Conservation (phyloP, 805 yeast genomes). For the Kuraishia ogatae region DNA sequence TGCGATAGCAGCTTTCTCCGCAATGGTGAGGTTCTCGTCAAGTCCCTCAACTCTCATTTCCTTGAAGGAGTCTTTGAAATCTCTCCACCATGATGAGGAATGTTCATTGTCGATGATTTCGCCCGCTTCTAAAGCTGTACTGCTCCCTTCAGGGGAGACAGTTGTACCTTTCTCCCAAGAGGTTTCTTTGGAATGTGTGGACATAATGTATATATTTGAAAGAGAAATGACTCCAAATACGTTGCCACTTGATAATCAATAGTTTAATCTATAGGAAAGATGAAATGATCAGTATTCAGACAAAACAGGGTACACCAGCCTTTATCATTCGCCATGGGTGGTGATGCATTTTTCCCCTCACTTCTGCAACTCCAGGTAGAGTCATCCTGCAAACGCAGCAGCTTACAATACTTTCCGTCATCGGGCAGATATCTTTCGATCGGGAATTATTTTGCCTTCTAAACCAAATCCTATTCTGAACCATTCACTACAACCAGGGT, state of each 20-base stretch:
- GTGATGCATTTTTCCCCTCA: background rate
- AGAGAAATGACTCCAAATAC: no score
- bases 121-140: background rate
- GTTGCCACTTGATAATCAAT: no score
- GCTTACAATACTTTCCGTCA: background rate
- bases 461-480: background rate
- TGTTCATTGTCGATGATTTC: background rate
- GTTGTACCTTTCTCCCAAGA: background rate
- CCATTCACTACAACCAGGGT: background rate
- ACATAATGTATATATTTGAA: background rate
- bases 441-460: background rate
- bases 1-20: constrained; percentile 28
- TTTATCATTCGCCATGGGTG: background rate
- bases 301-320: background rate
- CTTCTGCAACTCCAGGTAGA: background rate
- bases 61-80: constrained; percentile 14
- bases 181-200: background rate
- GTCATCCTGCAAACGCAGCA: background rate
- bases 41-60: constrained; percentile 17
- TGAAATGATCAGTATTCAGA: background rate
- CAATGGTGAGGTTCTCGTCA: constrained; percentile 23
- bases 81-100: constrained; percentile 2
- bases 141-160: background rate
- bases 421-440: background rate
- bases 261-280: no score